Evolutionary conservation across 192 early-diverging fungal genomes (phyloP), one percentile per base, ranked within the genome.

Genomic region (Coemansia sp.): DNA sequence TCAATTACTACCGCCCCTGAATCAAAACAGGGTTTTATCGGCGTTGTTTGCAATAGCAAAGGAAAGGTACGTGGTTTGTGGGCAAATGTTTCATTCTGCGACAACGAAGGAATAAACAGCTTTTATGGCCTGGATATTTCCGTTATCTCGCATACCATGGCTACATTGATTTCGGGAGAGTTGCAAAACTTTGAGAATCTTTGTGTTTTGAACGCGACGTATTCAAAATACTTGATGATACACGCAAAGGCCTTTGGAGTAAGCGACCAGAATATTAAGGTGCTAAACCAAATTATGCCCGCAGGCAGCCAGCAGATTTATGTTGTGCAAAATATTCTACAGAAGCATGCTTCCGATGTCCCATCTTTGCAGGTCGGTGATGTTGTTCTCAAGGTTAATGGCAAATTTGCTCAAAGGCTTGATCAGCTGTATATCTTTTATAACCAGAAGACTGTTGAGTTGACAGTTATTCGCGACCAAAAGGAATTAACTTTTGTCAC

Each of bases 331-430:
- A 66, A 57, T 7, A 63, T 66, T 12, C 34, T 75, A 10, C 30
- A 42, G 6, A 60, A 65, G 29, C 42, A 40, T 11, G 40, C 48
- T 12, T n/a, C 45, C 7, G 63, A 38, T n/a, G 48, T 22, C 2
- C 56, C 32, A 6, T 61, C 56, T 7, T 61, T 82, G 20, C 69
- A 76, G 12, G 48, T 72, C 14, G 72, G 68, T 29, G 79, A 82
- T 31, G 34, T 75, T 56, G 55, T 82, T 7, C 67, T 76, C 12
- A 62, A 48, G 14, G 48, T 69, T 5, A 50, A 70, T 8, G 50
- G 59, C 14, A 25, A 58, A 17, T 28, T 61, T 6, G 73, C 69
- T 0, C 28, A 28, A 11, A 48, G 45, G 5, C 66, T 82, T 1
- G 56, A 63, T 22, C 66, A 76, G 6, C 22, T 82, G 0, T 62